Base-by-base conservation (phyloP, 116 monocot species). In the Zostera marina region DNA sequence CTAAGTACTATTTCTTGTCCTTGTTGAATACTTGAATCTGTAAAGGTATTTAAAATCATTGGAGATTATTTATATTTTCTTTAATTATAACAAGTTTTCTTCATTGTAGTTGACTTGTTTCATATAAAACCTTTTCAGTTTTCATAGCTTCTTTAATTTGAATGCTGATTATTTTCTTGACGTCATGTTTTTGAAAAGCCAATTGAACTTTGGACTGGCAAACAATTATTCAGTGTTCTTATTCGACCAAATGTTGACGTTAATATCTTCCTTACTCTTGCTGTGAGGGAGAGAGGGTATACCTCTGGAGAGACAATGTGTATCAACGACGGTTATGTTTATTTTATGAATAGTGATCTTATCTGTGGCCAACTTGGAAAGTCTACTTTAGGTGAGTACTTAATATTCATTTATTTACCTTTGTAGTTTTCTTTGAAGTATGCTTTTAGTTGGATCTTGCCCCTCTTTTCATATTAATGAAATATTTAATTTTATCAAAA, bases 161-260 rank as follows among this genome's bases (percentile, higher is more conserved):
- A 32, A 32, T 32, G 5, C 32, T 32, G 32, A 32, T 32, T 32
- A 32, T 32, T 32, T 32, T 32, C 32, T 32, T 32, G n/a, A 38
- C 41, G 49, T 2, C 39, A 22, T 43, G 19, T 22, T 49, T 56
- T 24, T 73, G 69, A 54, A 32, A 32, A 98, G 98, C 98, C 98
- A 41, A 42, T 98, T 13, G 98, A 98, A 53, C 89, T 98, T 62
- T 98, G 98, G 98, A 98, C 98, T 22, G 98, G 98, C 26, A 98
- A 98, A 69, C 98, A 98, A 55, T 44, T 98, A 23, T 98, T 98
- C 66, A 86, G 73, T 71, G 83, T 98, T 70, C 74, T 98, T 48
- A 63, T 98, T 23, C 85, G 98, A 11, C 90, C 98, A 52, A 85
- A 90, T 73, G 90, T 90, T 63, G 19, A 46, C 39, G 90, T 78